Evolutionary conservation across 371 early-diverging fungal species (phyloP), one percentile per base, ranked within the genome.

Genomic region (Neoconidiobolus thromboides): DNA sequence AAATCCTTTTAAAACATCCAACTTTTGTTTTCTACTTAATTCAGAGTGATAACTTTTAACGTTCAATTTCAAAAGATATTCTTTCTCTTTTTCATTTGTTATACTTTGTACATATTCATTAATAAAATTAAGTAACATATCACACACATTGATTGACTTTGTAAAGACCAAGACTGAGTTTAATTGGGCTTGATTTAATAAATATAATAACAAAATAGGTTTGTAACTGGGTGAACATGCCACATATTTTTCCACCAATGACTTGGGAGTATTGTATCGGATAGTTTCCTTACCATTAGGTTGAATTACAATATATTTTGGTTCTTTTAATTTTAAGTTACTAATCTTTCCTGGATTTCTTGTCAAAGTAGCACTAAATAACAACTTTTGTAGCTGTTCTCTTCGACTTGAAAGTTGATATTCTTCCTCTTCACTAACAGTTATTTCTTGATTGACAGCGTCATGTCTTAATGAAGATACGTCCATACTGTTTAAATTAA

Each of bases 291-390:
- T 71, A 48, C 66, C 65, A 55, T 67, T 60, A 2, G 67, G 62
- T 47, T 82, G 78, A 26, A 89, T 77, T 7, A 77, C 68, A 36
- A 89, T 79, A 63, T 85, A 86, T 48, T 77, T 79, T 2, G 89
- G 89, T 49, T 81, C 72, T n/a, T 71, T 73, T 43, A 96, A 73
- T 59, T 83, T 80, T 5, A 96, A 73, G 10, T 79, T 75, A 7
- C 90, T 89, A 59, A 96, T 80, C 63, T 92, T 91, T 54, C 86
- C 90, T 0, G 96, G 94, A 61, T 96, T 85, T 48, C 87, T 78
- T 0, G 95, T 92, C 61, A 96, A 68, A 0, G 96, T 95, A 5
- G 95, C 96, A 1, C 91, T 91, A 63, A 94, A 95, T 7, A 96
- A 70, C 0, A 93, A 75, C 72, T 96, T 95, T 68, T 86, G 88